Percentiles rank a stretch among this genome's conserved stretches.
Evolutionary conservation across 495 filamentous ascomycete species (phyloP).

Genomic region (Podospora tetraspora): DNA sequence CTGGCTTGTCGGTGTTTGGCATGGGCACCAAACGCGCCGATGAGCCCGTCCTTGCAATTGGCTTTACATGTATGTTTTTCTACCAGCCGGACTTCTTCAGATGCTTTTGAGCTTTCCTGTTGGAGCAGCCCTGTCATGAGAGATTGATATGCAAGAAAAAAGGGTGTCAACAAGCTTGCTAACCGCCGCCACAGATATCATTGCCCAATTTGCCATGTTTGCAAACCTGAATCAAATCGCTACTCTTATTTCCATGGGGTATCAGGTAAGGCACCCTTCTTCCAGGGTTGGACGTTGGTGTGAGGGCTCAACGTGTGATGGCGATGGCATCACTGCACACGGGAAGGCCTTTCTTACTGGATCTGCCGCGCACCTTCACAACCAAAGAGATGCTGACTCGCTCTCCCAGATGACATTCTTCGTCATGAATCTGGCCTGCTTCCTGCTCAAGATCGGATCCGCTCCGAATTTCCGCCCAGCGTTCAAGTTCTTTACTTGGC

Average conservation of each 20-base stretch:
- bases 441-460: slow-evolving; percentile 85
- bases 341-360: not conserved
- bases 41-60: slow-evolving; percentile 71
- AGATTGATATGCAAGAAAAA: not conserved
- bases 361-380: not conserved
- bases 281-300: not conserved
- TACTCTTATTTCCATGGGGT: slow-evolving; percentile 83
- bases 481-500: slow-evolving; percentile 84
- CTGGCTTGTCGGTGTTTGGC: slow-evolving; percentile 67
- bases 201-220: slow-evolving; percentile 76
- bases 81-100: not conserved
- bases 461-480: slow-evolving; percentile 86
- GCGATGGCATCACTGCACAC: not conserved
- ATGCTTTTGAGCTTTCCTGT: not conserved
- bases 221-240: slow-evolving; percentile 85
- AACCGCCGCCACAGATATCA: slow-evolving; percentile 32
- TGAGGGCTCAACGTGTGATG: not conserved
- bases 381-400: not conserved
- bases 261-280: slow-evolving; percentile 54
- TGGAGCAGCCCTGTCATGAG: not conserved
- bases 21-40: slow-evolving; percentile 70
- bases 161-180: not conserved
- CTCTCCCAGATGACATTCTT: slow-evolving; percentile 58
- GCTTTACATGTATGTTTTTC: slow-evolving; percentile 53
- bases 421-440: slow-evolving; percentile 80